Base-by-base conservation (phyloP, 2,329 filamentous ascomycete genomes). In the Triangularia setosa region DNA sequence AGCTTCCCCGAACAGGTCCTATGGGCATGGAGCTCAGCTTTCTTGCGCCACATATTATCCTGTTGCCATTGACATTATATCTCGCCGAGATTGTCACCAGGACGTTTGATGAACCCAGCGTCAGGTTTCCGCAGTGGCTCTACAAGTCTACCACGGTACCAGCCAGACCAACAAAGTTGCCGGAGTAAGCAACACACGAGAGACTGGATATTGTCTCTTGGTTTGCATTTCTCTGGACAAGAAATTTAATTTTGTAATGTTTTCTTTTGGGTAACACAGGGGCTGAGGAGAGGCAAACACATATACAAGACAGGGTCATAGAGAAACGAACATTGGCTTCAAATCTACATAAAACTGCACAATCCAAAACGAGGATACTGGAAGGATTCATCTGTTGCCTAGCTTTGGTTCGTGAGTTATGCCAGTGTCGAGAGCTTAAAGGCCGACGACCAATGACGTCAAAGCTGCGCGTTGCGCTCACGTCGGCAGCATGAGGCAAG, bases 1-100 rank as follows among this genome's bases (percentile, higher is more conserved):
- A 81, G 4, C 67, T 88, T 62, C 78, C 85, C 30, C 83, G 76
- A 65, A 73, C 73, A 35, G 87, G 87, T 0, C 84, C 86, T 0
- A 71, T 85, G 57, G 87, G 87, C 0, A 69, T 90, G 60, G 86
- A 89, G 72, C 53, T 86, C 44, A 81, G 81, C 1, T 89, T 88
- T 69, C 75, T 89, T 21, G 64, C 81, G 2, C 81, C 86, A 2
- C 85, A 90, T 44, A 24, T 89, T 8, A 75, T 90, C 18, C 73
- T 88, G 0, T 68, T 88, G 53, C 86, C 86, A 0, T 61, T 86
- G 16, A 88, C 84, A 0, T 73, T 88, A 1, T 87, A 81, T 76
- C 63, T 83, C 18, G 84, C 85, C 2, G 84, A 87, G 65, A 66
- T 87, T 9, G 79, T 79, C 1, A 87, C 84, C 0, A 79, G 77